Base-by-base conservation (phyloP, 371 early-diverging fungal species). In the Mucor lusitanicus region DNA sequence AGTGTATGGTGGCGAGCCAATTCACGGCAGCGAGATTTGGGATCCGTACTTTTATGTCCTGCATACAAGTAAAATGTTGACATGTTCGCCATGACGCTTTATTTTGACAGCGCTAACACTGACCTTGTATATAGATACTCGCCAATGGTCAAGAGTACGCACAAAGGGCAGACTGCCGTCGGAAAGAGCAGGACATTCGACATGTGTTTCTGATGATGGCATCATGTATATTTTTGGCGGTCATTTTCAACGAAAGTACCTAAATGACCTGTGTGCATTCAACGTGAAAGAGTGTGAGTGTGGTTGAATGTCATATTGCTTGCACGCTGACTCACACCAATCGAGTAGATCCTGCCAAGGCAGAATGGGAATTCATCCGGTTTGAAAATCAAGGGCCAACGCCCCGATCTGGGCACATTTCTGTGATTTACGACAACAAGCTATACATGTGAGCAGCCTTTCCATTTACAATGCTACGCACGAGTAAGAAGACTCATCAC, bases 191-290 rank as follows among this genome's bases (percentile, higher is more conserved):
- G 88, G 87, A 15, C 91, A 90, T 72, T 76, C 89, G 6, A 80
- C 83, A 3, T 83, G 81, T 35, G 74, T 84, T 11, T 77, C 87
- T 23, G 84, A 85, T 3, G 83, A 87, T 39, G 85, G 82, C 23
- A 62, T 65, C 25, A 82, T 90, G 72, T 88, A 84, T 46, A 72
- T 91, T 59, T 85, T 85, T 71, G 90, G 91, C 33, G 91, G 91
- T 0, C 86, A 84, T 8, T 68, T 69, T 28, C 80, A 86, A 21
- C 79, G 87, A 12, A 80, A 84, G 66, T 89, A 84, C 53, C 59
- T 90, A 64, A 85, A 86, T 58, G 91, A 91, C 62, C 76, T 91
- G 39, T 76, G 78, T 7, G 79, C 84, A 6, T 88, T 91, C 57
- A 87, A 90, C 40, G 74, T 88, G 58, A 85, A 80, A 57, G 71